A percentile compares a stretch with the other conserved stretches of the same genome.
Evolutionary conservation across 768 basidiomycete species (phyloP).

Genomic region (Leccinum imitatum): DNA sequence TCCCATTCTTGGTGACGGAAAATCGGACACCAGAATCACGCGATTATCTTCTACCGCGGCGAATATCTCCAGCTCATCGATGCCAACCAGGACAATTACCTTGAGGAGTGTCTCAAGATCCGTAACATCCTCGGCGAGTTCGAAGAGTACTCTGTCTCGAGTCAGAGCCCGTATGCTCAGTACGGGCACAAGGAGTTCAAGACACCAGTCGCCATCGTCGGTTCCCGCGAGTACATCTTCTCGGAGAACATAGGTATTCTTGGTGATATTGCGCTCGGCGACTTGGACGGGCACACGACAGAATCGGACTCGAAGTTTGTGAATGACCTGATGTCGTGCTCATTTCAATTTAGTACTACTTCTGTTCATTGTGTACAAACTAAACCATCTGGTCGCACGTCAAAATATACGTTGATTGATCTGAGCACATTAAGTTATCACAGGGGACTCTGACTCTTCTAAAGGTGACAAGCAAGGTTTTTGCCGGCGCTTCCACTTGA

Average conservation of each 20-base stretch:
- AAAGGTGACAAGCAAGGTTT: no score
- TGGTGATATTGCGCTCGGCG: constrained; percentile 75
- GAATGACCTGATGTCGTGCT: no score
- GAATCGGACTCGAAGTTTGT: no score
- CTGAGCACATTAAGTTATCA: no score
- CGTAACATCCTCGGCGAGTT: constrained; percentile 96
- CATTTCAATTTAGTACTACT: no score
- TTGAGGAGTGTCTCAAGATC: constrained; percentile 99
- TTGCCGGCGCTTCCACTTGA: no score
- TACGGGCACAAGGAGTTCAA: constrained; percentile 89
- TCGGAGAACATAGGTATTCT: constrained; percentile 99
- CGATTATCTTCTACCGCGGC: constrained; percentile 98
- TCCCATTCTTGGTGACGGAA: constrained; percentile 98
- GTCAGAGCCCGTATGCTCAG: constrained; percentile 88
- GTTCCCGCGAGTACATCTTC: constrained; percentile 99
- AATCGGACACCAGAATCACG: constrained; percentile 99
- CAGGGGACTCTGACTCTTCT: no score
- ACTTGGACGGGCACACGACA: no score
- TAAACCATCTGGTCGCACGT: no score
- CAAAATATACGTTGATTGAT: no score
- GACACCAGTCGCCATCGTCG: constrained; percentile 96
- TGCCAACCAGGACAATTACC: constrained; percentile 99
- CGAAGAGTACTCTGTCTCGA: constrained; percentile 85
- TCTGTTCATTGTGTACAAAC: no score
- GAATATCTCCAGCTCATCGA: constrained; percentile 99